Evolutionary conservation across 148 eudicot species (phyloP).

Genomic region (Rhododendron simsii): DNA sequence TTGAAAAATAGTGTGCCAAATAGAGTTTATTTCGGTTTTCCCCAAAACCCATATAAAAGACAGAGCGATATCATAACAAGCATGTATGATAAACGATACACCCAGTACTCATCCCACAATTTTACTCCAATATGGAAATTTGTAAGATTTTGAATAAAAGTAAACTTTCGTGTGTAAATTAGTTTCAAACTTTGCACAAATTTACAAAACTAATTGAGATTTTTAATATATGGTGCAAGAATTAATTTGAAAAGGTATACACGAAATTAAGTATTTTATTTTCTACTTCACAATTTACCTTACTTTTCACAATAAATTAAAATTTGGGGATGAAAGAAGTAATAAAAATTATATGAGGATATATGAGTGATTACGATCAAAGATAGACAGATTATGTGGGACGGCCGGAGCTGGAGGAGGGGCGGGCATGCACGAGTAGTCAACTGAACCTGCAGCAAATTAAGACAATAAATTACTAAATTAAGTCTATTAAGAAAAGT

Average conservation of each 20-base stretch:
- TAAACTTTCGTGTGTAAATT: neutral
- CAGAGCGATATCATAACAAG: neutral
- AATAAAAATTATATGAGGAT: neutral
- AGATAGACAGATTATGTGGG: conserved; percentile 39
- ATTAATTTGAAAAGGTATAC: too few relatives aligned
- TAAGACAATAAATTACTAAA: neutral
- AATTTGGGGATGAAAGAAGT: neutral
- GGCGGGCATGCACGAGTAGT: conserved; percentile 74
- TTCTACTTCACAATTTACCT: neutral
- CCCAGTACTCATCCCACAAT: neutral
- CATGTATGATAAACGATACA: too few relatives aligned
- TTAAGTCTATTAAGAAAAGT: neutral
- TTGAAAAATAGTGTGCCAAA: neutral
- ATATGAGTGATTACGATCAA: conserved; percentile 43
- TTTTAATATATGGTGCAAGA: neutral
- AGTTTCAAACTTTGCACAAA: too few relatives aligned
- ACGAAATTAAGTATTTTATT: neutral
- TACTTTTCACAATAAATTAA: neutral
- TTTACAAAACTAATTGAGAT: neutral
- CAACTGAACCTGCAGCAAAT: conserved; percentile 43
- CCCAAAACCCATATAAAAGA: neutral
- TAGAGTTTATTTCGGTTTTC: neutral
- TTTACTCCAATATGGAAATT: neutral
- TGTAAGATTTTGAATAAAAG: neutral
- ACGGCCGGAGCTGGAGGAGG: conserved; percentile 48